Conservation (phyloP, 2,329 filamentous ascomycete genomes). For the Dactylellina parvicollis region DNA sequence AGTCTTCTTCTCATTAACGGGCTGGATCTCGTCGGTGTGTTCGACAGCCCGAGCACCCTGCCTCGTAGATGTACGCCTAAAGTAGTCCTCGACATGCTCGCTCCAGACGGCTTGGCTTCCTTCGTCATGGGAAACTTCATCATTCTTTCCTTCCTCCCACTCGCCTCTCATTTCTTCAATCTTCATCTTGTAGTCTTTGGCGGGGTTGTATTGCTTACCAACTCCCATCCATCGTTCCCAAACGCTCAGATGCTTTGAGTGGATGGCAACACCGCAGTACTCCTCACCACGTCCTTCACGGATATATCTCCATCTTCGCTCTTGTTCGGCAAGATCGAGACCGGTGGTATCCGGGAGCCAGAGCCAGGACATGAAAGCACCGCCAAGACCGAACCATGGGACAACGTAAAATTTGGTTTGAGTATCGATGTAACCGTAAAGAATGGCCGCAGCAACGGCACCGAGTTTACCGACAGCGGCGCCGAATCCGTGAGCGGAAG, state of each 20-base stretch:
- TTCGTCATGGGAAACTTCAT: slow-evolving; percentile 23
- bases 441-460: slow-evolving; percentile 82
- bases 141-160: slow-evolving; percentile 62
- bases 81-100: slow-evolving; percentile 43
- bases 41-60: background rate
- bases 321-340: slow-evolving; percentile 95
- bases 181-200: slow-evolving; percentile 82
- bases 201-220: slow-evolving; percentile 83
- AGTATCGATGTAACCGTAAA: slow-evolving; percentile 93
- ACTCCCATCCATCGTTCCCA: slow-evolving; percentile 85
- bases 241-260: slow-evolving; percentile 84
- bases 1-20: slow-evolving; percentile 19
- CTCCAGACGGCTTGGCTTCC: slow-evolving; percentile 26
- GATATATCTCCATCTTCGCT: slow-evolving; percentile 90
- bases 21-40: slow-evolving; percentile 12
- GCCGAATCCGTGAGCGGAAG: slow-evolving; percentile 93
- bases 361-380: slow-evolving; percentile 81
- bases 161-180: slow-evolving; percentile 80
- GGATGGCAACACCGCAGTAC: slow-evolving; percentile 92
- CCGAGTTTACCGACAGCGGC: slow-evolving; percentile 89
- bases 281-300: slow-evolving; percentile 78
- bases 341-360: slow-evolving; percentile 98
- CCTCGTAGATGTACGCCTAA: slow-evolving; percentile 11
- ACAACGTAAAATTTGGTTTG: slow-evolving; percentile 89
- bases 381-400: slow-evolving; percentile 91